These are phyloP conservation scores for Pleurotus djamor DNA, from an alignment of 768 basidiomycete species.

Conservation along the genomic window DNA sequence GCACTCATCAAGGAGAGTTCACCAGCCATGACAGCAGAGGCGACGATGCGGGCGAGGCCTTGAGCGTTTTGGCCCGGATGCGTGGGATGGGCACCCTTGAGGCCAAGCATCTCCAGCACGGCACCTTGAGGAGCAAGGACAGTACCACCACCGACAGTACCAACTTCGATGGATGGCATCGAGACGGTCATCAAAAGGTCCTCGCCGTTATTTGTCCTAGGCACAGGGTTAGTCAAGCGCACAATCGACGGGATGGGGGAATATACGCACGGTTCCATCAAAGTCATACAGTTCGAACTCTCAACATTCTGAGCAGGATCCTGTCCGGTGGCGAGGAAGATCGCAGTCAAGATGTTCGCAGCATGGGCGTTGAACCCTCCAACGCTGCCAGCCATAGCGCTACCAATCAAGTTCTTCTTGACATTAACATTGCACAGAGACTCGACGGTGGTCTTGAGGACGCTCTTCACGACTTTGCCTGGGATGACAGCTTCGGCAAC, in stretches of 20 bases:
- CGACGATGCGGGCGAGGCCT: slow-evolving; percentile 85
- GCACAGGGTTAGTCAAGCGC: too few species aligned
- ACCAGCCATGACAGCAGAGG: slow-evolving; percentile 95
- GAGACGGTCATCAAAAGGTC: slow-evolving; percentile 92
- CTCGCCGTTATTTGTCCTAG: slow-evolving; percentile 83
- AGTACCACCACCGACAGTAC: slow-evolving; percentile 96
- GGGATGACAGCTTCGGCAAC: slow-evolving; percentile 95
- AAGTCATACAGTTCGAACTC: slow-evolving; percentile 96
- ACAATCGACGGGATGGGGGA: slow-evolving; percentile 10
- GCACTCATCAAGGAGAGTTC: slow-evolving; percentile 91
- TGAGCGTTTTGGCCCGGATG: slow-evolving; percentile 90
- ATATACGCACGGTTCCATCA: slow-evolving; percentile 92
- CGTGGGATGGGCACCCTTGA: slow-evolving; percentile 86
- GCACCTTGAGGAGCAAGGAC: slow-evolving; percentile 87
- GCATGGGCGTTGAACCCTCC: slow-evolving; percentile 99
- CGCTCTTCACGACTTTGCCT: slow-evolving; percentile 81
- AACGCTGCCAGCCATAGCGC: slow-evolving; percentile 97
- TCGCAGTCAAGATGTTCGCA: slow-evolving; percentile 93
- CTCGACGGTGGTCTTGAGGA: slow-evolving; percentile 94
- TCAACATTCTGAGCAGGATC: slow-evolving; percentile 99
- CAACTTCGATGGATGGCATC: slow-evolving; percentile 99
- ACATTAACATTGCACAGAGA: slow-evolving; percentile 87
- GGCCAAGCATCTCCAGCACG: slow-evolving; percentile 91
- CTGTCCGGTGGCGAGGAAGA: slow-evolving; percentile 96
- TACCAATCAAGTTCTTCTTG: slow-evolving; percentile 98